phyloP scores from a whole-genome alignment of 1,284 basidiomycete species.

The Vanrija sp. region DNA sequence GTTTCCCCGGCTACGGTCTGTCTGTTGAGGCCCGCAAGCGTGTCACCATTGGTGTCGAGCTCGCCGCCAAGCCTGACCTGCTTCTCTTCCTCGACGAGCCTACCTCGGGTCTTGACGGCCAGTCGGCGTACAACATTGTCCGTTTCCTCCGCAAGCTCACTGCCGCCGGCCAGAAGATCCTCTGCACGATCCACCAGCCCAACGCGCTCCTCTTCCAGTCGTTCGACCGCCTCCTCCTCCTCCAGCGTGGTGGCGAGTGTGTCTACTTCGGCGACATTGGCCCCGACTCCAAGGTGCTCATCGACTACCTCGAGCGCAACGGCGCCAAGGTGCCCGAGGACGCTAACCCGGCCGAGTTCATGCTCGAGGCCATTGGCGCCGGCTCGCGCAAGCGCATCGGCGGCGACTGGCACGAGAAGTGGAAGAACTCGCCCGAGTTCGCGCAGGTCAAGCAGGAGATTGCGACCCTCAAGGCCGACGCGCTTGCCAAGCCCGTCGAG shows the following conservation, averaged over 20 bases:
- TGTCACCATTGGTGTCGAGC: conserved; percentile 60
- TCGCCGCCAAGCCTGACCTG: conserved; percentile 58
- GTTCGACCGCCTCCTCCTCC: conserved; percentile 55
- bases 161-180: conserved; percentile 63
- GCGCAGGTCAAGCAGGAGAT: conserved; percentile 49
- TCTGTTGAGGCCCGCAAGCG: conserved; percentile 57
- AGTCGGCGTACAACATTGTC: conserved; percentile 57
- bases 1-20: conserved; percentile 54
- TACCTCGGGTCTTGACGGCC: conserved; percentile 58
- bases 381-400: conserved; percentile 62
- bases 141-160: conserved; percentile 53
- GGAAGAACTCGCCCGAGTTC: conserved; percentile 56
- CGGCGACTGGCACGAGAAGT: conserved; percentile 73
- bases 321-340: conserved; percentile 54
- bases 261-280: conserved; percentile 56
- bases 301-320: conserved; percentile 56
- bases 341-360: conserved; percentile 56
- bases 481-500: conserved; percentile 45
- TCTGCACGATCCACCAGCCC: conserved; percentile 50
- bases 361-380: conserved; percentile 65
- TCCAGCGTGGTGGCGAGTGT: conserved; percentile 49
- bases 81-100: conserved; percentile 58
- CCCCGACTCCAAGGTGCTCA: conserved; percentile 53
- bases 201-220: conserved; percentile 57
- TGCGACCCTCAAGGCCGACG: conserved; percentile 50